Base-by-base conservation (phyloP, 192 early-diverging fungal genomes). In the Irineochytrium annulatum region DNA sequence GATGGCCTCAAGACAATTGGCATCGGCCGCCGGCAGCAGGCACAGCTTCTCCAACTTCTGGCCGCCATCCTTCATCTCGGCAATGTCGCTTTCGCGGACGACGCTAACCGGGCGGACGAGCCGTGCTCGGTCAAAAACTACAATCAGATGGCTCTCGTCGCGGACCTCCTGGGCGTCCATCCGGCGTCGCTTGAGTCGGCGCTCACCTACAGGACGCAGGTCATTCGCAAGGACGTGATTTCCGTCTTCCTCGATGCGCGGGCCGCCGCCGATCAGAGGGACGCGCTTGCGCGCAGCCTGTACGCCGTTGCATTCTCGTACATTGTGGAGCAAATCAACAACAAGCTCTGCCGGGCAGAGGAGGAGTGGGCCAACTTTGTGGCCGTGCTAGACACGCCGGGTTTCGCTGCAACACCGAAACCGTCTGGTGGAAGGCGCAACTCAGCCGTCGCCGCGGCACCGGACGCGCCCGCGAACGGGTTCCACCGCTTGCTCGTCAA, bases 11-110 rank as follows among this genome's bases (percentile, higher is more conserved):
- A 78, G 61, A 33, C 68, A 8, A 52, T 81, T 3, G 78, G 81
- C 37, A 61, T 78, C 54, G 76, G 78, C 17, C 57, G 63, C 31
- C 78, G 89, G 28, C 81, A 85, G 52, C 87, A 91, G 34, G 69
- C 78, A 22, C 85, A 88, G 30, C 64, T 98, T 19, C 94, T 86
- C 67, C 87, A 90, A 52, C 68, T 93, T 3, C 57, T 98, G 24
- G 84, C 92, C 0, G 94, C 91, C 1, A 87, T 97, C 39, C 72
- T 98, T 51, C 93, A 95, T 59, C 67, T 98, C 16, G 95, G 94
- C 20, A 96, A 98, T 58, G 66, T 93, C n/a, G 83, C 86, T 56
- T 98, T 98, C 63, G 57, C 69, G 0, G 84, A 79, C 58, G 82
- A 79, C 56, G 72, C 75, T 37, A 55, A 75, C 17, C 65, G 78